Conservation (phyloP, 1,284 basidiomycete species). For the Ceraceosorus guamensis region DNA sequence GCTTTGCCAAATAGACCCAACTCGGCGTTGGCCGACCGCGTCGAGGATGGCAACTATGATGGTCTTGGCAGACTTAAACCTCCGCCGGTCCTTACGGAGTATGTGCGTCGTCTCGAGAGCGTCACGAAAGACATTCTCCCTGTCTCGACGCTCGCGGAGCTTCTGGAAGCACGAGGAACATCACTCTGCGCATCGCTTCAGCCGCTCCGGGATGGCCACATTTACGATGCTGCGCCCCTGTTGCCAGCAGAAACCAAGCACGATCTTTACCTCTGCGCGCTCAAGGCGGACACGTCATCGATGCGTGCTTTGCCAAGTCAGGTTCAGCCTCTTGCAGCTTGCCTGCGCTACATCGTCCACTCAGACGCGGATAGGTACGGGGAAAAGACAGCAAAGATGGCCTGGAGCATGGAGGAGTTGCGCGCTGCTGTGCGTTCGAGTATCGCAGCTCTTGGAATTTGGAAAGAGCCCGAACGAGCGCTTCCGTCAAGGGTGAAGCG, state of each 20-base stretch:
- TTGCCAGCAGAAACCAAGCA: slow-evolving; percentile 1
- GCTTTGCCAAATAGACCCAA: slow-evolving; percentile 22
- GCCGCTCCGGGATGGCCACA: slow-evolving; percentile 1
- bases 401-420: neutral
- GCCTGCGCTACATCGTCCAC: slow-evolving; percentile 4
- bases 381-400: neutral
- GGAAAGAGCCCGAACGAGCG: slow-evolving; percentile 5
- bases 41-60: neutral
- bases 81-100: slow-evolving; percentile 28
- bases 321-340: slow-evolving; percentile 2
- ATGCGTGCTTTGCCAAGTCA: slow-evolving; percentile 2
- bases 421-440: neutral
- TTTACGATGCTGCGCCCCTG: slow-evolving; percentile 3
- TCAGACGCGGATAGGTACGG: neutral
- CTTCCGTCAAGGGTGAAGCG: neutral
- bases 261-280: slow-evolving; percentile 8
- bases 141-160: slow-evolving; percentile 17
- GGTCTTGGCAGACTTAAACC: slow-evolving; percentile 14
- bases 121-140: slow-evolving; percentile 18
- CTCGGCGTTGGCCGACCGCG: slow-evolving; percentile 15
- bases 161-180: slow-evolving; percentile 12
- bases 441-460: neutral
- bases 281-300: neutral
- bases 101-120: slow-evolving; percentile 23
- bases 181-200: slow-evolving; percentile 5